Evolutionary conservation across 1,284 basidiomycete species (phyloP).

Genomic region (Cutaneotrichosporon sp.): DNA sequence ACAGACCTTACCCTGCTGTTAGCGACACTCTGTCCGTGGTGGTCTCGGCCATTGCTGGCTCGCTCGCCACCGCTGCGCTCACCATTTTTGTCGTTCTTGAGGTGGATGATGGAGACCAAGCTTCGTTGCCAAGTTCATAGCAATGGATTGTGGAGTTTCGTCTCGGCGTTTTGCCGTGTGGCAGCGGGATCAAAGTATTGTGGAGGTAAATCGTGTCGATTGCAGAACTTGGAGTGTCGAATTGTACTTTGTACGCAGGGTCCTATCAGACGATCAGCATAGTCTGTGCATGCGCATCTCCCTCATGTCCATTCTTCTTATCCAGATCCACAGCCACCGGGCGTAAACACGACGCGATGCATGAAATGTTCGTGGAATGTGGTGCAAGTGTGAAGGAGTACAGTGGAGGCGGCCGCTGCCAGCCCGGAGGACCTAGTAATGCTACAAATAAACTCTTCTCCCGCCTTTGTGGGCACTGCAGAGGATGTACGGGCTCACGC

Average conservation of each 20-base stretch:
- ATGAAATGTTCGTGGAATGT: too few relatives aligned
- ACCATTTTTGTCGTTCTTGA: constrained; percentile 21
- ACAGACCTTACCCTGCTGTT: constrained; percentile 26
- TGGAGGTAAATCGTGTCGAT: not conserved
- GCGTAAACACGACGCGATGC: too few relatives aligned
- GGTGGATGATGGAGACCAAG: constrained; percentile 9
- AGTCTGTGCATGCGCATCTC: too few relatives aligned
- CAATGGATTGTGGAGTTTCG: not conserved
- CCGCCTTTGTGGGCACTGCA: too few relatives aligned
- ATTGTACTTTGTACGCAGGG: not conserved
- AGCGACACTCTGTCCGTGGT: constrained; percentile 4
- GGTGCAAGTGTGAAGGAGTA: too few relatives aligned
- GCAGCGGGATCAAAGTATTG: not conserved
- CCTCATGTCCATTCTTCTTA: too few relatives aligned
- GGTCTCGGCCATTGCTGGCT: not conserved
- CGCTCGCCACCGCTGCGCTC: not conserved
- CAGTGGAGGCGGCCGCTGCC: too few relatives aligned
- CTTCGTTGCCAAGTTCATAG: not conserved
- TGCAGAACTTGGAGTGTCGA: not conserved
- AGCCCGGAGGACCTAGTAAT: too few relatives aligned
- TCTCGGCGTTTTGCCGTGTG: not conserved
- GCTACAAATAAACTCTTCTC: too few relatives aligned
- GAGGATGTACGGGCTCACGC: too few relatives aligned
- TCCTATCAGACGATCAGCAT: too few relatives aligned
- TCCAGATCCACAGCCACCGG: too few relatives aligned